Percentiles rank a stretch among this genome's conserved stretches.
Evolutionary conservation across 2,329 filamentous ascomycete species (phyloP).

Genomic region (Aspergillus alliaceus): DNA sequence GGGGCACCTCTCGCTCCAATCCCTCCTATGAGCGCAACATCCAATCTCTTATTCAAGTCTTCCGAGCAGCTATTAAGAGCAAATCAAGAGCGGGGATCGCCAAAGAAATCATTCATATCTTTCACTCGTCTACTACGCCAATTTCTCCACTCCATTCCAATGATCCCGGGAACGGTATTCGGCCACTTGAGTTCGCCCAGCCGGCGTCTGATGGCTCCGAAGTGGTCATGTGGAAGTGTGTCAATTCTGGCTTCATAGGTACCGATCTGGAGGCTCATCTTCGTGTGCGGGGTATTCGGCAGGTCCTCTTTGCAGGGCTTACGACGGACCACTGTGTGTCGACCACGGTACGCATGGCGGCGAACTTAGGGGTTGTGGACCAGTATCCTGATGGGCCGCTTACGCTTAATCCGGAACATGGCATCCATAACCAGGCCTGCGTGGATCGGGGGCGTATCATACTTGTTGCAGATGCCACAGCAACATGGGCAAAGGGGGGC

Average conservation of each 20-base stretch:
- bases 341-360: slow-evolving; percentile 50
- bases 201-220: slow-evolving; percentile 35
- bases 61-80: slow-evolving; percentile 28
- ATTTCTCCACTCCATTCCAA: slow-evolving; percentile 39
- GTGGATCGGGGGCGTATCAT: slow-evolving; percentile 38
- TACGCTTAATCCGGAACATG: slow-evolving; percentile 1
- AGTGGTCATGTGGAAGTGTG: slow-evolving; percentile 43
- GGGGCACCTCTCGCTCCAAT: slow-evolving; percentile 46
- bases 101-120: slow-evolving; percentile 46
- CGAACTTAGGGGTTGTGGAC: slow-evolving; percentile 47
- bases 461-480: slow-evolving; percentile 49
- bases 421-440: slow-evolving; percentile 14
- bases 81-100: neutral
- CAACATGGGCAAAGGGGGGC: slow-evolving; percentile 44
- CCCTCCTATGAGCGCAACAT: slow-evolving; percentile 47
- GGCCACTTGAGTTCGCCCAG: slow-evolving; percentile 31
- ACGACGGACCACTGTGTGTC: slow-evolving; percentile 54
- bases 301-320: slow-evolving; percentile 45
- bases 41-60: slow-evolving; percentile 36
- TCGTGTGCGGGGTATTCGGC: slow-evolving; percentile 32
- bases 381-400: slow-evolving; percentile 17
- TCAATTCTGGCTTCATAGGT: slow-evolving; percentile 51
- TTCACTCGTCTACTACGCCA: slow-evolving; percentile 42
- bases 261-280: slow-evolving; percentile 44
- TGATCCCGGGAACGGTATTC: slow-evolving; percentile 25